Evolutionary conservation across 179 eudicot genomes (phyloP), one percentile per base, ranked within the genome.

Genomic region (Silene noctiflora): DNA sequence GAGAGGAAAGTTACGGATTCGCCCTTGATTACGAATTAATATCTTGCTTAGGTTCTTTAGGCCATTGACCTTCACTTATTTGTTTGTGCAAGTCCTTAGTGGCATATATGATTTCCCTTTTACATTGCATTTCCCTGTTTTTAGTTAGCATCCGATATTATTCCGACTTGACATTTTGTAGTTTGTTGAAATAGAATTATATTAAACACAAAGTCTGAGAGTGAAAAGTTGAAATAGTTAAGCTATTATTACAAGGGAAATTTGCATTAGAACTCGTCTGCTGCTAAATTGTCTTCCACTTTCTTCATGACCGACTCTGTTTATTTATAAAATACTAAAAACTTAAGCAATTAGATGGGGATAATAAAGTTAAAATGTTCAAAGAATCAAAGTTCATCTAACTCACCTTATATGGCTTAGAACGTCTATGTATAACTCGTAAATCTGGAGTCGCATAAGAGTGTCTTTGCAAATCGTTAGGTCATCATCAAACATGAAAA

Each of bases 21-120:
- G 82, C 86, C 89, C 86, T 53, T 75, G 20, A 33, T 51, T 48
- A 68, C 51, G 78, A 66, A 44, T n/a, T 68, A 58, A 67, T 81
- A 51, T 58, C 73, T 63, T 53, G 5, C 77, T 62, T 72, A 35
- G 14, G 35, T 13, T 64, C 53, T 42, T 68, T 44, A 29, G 63
- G 58, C 48, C 60, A 62, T 77, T 75, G 69, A 75, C 72, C 73
- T 59, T 74, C 62, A 31, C 35, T 58, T 80, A 17, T 58, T 60
- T 60, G 53, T 5, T 22, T 33, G 75, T 66, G 46, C 48, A 46
- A 13, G 53, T 51, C 71, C 56, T 35, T 48, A 72, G 11, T 80
- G 67, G 69, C 63, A 76, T 81, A 53, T 33, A 67, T 39, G 56
- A 20, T 48, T 33, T 39, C 44, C 16, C 44, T 20, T 39, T 68